phyloP scores from a whole-genome alignment of 352 stramenopile genomes.

The Phytophthora cryptogea region DNA sequence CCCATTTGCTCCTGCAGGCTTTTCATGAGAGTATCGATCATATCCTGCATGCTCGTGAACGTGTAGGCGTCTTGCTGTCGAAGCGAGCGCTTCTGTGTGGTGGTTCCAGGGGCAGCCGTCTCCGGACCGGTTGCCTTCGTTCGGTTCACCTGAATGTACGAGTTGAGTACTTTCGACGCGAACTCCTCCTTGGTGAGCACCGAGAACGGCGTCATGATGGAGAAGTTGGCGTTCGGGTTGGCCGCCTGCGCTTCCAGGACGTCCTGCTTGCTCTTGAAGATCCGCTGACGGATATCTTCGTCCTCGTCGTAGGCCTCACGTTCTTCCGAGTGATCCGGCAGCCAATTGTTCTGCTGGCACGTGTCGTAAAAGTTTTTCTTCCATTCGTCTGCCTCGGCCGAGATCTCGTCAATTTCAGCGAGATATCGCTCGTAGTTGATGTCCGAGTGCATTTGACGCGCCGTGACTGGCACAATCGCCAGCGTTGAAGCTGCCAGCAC shows the following conservation, averaged over 20 bases:
- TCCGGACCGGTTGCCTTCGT: constrained; percentile 8
- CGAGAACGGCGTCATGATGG: constrained; percentile 47
- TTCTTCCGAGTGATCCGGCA: constrained; percentile 29
- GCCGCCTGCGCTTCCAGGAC: constrained; percentile 22
- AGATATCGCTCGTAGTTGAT: constrained; percentile 51
- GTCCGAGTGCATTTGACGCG: constrained; percentile 33
- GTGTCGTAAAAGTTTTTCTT: constrained; percentile 19
- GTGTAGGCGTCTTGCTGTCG: constrained; percentile 25
- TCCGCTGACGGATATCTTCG: constrained; percentile 36
- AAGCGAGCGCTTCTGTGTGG: constrained; percentile 18
- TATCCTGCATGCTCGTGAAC: constrained; percentile 32
- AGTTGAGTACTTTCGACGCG: constrained; percentile 33
- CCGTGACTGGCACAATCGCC: constrained; percentile 1
- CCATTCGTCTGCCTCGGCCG: constrained; percentile 26
- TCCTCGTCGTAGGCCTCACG: constrained; percentile 30
- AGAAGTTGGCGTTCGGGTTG: constrained; percentile 48
- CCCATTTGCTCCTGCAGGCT: constrained; percentile 27
- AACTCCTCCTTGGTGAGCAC: constrained; percentile 50
- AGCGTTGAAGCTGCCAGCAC: constrained; percentile 16
- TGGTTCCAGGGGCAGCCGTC: constrained; percentile 2
- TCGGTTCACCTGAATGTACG: constrained; percentile 22
- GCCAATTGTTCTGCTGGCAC: constrained; percentile 27
- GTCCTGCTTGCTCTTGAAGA: constrained; percentile 42
- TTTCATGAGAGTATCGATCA: constrained; percentile 29
- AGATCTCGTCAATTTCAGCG: constrained; percentile 23